Percentiles rank a stretch among this genome's conserved stretches.
Evolutionary conservation across 225 moss, liverwort and hornwort species (phyloP).

Genomic region (Sphagnum tenellum): DNA sequence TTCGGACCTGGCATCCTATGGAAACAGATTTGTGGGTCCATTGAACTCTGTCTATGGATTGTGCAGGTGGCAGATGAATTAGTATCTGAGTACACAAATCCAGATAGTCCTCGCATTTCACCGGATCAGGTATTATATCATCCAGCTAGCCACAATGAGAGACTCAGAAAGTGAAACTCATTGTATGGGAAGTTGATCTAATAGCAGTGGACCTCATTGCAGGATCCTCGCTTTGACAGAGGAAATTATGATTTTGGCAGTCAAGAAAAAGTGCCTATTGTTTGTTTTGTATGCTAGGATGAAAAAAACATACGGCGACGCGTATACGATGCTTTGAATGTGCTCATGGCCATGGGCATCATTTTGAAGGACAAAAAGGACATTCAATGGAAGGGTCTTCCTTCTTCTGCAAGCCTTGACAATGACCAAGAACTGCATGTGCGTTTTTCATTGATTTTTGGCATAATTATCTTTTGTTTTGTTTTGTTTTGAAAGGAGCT

Average conservation of each 20-base stretch:
- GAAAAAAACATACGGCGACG: constrained; percentile 93
- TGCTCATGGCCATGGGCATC: constrained; percentile 98
- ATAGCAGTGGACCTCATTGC: constrained; percentile 10
- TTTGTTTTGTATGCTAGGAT: constrained; percentile 28
- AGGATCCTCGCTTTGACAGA: too few relatives aligned
- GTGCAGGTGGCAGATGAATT: constrained; percentile 93
- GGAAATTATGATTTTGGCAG: too few relatives aligned
- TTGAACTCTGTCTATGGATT: too few relatives aligned
- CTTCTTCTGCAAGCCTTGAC: constrained; percentile 68
- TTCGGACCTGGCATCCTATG: too few relatives aligned
- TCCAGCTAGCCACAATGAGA: too few relatives aligned
- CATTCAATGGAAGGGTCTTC: constrained; percentile 96
- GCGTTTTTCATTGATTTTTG: neutral
- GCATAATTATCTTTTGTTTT: neutral
- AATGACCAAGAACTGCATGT: constrained; percentile 80
- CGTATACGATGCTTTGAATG: constrained; percentile 95
- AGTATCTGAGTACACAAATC: constrained; percentile 90
- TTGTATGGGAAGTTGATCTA: too few relatives aligned
- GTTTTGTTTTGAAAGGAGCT: neutral
- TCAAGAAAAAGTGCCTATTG: too few relatives aligned
- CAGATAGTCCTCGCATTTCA: constrained; percentile 71
- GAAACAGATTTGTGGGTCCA: too few relatives aligned
- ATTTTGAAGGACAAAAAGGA: constrained; percentile 96
- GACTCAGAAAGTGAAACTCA: too few relatives aligned
- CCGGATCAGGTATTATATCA: constrained; percentile 64